phyloP scores from a whole-genome alignment of 257 asterid genomes.

The Plantago major region DNA sequence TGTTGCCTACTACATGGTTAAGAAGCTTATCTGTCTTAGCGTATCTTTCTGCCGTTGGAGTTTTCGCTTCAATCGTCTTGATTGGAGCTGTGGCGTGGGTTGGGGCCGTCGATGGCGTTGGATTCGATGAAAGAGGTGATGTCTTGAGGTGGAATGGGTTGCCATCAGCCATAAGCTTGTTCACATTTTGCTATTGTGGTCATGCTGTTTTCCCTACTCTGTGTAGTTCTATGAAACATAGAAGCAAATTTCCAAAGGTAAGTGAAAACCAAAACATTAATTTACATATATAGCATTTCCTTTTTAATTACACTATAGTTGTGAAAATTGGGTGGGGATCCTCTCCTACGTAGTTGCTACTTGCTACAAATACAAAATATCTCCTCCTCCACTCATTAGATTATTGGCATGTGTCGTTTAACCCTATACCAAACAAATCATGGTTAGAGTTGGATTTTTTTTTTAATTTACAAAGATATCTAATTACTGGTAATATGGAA shows the following conservation, averaged over 20 bases:
- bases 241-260: conserved; percentile 30
- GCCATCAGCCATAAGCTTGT: conserved; percentile 42
- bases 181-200: conserved; percentile 48
- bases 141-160: conserved; percentile 37
- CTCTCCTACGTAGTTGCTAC: too few species aligned
- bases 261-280: neutral
- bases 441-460: too few species aligned
- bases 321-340: too few species aligned
- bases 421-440: too few species aligned
- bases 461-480: too few species aligned
- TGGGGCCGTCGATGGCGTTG: conserved; percentile 42
- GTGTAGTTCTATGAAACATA: conserved; percentile 47
- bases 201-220: conserved; percentile 52
- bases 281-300: too few species aligned
- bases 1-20: conserved; percentile 59
- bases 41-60: conserved; percentile 45
- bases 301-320: too few species aligned
- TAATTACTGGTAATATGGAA: too few species aligned
- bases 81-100: conserved; percentile 35
- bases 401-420: too few species aligned
- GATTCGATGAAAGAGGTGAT: conserved; percentile 36
- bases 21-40: conserved; percentile 39
- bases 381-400: too few species aligned
- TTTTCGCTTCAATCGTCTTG: conserved; percentile 36
- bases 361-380: too few species aligned